Evolutionary conservation across 2,329 filamentous ascomycete genomes (phyloP), one percentile per base, ranked within the genome.

Genomic region (Hypoxylon sp.): DNA sequence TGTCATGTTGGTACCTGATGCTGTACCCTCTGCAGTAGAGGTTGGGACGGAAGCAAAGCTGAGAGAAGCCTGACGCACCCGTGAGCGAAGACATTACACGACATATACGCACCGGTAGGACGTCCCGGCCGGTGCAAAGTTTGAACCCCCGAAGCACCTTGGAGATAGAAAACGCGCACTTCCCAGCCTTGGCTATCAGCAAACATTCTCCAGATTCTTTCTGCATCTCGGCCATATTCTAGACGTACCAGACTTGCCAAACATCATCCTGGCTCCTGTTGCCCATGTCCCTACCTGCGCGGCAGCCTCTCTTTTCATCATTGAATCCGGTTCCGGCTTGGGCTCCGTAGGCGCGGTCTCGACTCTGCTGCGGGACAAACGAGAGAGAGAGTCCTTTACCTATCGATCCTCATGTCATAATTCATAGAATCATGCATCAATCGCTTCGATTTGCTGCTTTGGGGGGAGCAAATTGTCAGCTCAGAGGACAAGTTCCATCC

Each of bases 141-240:
- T 58, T 62, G 47, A 48, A 48, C 42, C 23, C 49, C 42, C 49
- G 58, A 50, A 62, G 46, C 41, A 51, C 47, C 42, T 35, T 13
- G 29, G 46, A 46, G 49, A 48, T 37, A n/a, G 38, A 55, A 24
- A 46, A 40, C 4, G 35, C 41, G 42, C 17, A 35, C 5, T 21
- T 21, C 29, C n/a, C 35, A 38, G 37, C 10, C 29, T 38, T 58
- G 58, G 47, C 58, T 55, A 18, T 1, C 11, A 27, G 37, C 23
- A 62, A 51, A 55, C 47, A 23, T 21, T 50, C 50, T 29, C 24
- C 2, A 26, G 2, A 17, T 35, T 7, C 20, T 38, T 42, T 9
- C 17, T 9, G 47, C 52, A 51, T 48, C 29, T 48, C 48, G 43
- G 23, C 10, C 40, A 17, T 35, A 24, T 37, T 49, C 40, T 45